A percentile compares a stretch with the other conserved stretches of the same genome.
These are phyloP conservation scores for Penicillium palitans DNA, from an alignment of 2,329 filamentous ascomycete species.

Conservation along the genomic window DNA sequence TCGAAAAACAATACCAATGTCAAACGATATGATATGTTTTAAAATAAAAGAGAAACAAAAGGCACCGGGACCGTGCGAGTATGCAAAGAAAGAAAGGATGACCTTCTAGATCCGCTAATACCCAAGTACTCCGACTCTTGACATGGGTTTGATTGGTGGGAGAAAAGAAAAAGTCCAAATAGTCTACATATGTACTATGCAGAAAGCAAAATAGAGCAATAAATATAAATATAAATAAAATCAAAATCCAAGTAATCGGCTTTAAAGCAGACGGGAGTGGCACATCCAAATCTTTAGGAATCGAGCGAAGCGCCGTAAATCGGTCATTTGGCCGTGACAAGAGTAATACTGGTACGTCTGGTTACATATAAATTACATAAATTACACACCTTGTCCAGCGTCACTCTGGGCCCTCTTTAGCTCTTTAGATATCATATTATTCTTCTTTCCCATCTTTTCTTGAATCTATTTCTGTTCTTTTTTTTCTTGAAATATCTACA, in stretches of 20 bases:
- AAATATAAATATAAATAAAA: too few relatives aligned
- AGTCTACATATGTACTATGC: background rate
- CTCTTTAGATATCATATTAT: conserved; percentile 8
- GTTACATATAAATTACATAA: conserved; percentile 7
- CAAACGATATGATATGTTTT: background rate
- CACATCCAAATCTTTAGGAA: conserved; percentile 8
- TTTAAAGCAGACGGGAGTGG: conserved; percentile 13
- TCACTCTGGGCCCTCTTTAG: background rate
- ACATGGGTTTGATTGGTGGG: conserved; percentile 10
- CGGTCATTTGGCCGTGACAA: conserved; percentile 6
- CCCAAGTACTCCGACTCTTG: background rate
- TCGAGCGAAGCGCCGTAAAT: conserved; percentile 28
- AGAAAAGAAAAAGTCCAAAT: background rate
- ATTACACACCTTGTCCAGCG: background rate
- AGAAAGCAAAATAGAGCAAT: background rate
- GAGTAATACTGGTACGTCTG: conserved; percentile 7
- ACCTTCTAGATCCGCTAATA: background rate
- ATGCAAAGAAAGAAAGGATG: background rate
- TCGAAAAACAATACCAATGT: background rate
- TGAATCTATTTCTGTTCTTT: background rate
- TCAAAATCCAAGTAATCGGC: background rate
- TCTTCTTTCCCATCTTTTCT: conserved; percentile 5
- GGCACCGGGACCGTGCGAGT: background rate
- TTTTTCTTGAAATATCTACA: background rate
- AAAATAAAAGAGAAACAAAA: background rate